Percentiles rank a stretch among this genome's conserved stretches.
These are phyloP conservation scores for Lactifluus echinatus DNA, from an alignment of 768 basidiomycete genomes.

Conservation along the genomic window DNA sequence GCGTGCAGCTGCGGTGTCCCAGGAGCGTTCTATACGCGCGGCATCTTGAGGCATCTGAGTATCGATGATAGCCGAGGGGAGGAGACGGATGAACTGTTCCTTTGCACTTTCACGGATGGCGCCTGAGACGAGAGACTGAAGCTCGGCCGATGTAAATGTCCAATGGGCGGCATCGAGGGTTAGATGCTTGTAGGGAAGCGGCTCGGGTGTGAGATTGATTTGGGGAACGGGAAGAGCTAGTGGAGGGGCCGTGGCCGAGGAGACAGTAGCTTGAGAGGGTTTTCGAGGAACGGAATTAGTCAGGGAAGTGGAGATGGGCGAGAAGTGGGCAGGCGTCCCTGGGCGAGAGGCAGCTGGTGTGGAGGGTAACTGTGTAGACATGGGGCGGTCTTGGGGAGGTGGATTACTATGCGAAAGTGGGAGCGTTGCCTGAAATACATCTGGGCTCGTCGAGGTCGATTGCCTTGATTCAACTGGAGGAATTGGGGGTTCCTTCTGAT, in stretches of 20 bases:
- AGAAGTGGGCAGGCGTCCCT: not conserved
- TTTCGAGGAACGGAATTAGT: not conserved
- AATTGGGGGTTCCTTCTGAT: not conserved
- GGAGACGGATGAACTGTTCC: slow-evolving; percentile 20
- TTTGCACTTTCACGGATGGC: slow-evolving; percentile 21
- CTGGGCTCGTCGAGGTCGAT: not conserved
- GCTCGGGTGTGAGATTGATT: slow-evolving; percentile 9
- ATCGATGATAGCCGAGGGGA: slow-evolving; percentile 11
- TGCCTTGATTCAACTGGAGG: not conserved
- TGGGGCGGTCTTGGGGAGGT: not conserved
- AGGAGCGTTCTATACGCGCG: slow-evolving; percentile 1
- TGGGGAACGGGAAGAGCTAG: slow-evolving; percentile 8
- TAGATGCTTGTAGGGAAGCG: slow-evolving; percentile 17
- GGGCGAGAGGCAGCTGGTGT: not conserved
- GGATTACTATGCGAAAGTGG: not conserved
- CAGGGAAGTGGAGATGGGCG: not conserved
- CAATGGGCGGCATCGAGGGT: slow-evolving; percentile 21
- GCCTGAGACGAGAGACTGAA: slow-evolving; percentile 18
- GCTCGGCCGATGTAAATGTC: slow-evolving; percentile 19
- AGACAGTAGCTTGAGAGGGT: slow-evolving; percentile 2
- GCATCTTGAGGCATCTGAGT: slow-evolving; percentile 1
- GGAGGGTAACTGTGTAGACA: not conserved
- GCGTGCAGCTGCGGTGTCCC: slow-evolving; percentile 9
- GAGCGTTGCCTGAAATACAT: not conserved
- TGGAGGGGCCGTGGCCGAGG: not conserved